These are phyloP conservation scores for Priceomyces fermenticarens DNA, from an alignment of 805 yeast genomes.

Conservation along the genomic window DNA sequence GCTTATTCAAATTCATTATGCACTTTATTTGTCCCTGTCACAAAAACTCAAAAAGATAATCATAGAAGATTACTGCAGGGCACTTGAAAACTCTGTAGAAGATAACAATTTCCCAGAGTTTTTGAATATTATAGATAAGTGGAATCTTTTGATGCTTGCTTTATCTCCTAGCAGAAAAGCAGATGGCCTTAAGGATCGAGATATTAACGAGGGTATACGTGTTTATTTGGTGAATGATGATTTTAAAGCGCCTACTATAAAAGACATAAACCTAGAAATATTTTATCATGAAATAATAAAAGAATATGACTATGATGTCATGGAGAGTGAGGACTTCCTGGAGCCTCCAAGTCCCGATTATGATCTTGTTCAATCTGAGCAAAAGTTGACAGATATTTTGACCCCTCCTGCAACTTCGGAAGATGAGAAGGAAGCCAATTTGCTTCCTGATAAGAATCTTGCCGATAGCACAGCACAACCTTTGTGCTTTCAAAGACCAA, in stretches of 20 bases:
- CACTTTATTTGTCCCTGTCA: slow-evolving; percentile 40
- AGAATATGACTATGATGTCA: slow-evolving; percentile 2
- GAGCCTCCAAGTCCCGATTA: not conserved
- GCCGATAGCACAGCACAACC: not conserved
- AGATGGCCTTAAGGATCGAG: slow-evolving; percentile 9
- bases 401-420: slow-evolving; percentile 8
- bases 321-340: not conserved
- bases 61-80: slow-evolving; percentile 29
- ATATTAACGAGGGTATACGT: slow-evolving; percentile 23
- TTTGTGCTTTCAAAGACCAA: slow-evolving; percentile 16
- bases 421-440: slow-evolving; percentile 4
- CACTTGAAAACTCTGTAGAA: slow-evolving; percentile 27
- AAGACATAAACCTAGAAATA: slow-evolving; percentile 17
- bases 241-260: slow-evolving; percentile 9
- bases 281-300: slow-evolving; percentile 16
- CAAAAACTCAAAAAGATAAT: slow-evolving; percentile 26
- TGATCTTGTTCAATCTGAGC: not conserved
- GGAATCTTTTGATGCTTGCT: slow-evolving; percentile 39
- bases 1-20: slow-evolving; percentile 38
- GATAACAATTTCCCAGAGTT: slow-evolving; percentile 32
- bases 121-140: slow-evolving; percentile 36
- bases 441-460: not conserved
- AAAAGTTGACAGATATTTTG: not conserved
- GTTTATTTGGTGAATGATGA: slow-evolving; percentile 13
- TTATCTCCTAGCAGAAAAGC: slow-evolving; percentile 29